Evolutionary conservation across 495 filamentous ascomycete genomes (phyloP).

Genomic region (Aspergillus panamensis): DNA sequence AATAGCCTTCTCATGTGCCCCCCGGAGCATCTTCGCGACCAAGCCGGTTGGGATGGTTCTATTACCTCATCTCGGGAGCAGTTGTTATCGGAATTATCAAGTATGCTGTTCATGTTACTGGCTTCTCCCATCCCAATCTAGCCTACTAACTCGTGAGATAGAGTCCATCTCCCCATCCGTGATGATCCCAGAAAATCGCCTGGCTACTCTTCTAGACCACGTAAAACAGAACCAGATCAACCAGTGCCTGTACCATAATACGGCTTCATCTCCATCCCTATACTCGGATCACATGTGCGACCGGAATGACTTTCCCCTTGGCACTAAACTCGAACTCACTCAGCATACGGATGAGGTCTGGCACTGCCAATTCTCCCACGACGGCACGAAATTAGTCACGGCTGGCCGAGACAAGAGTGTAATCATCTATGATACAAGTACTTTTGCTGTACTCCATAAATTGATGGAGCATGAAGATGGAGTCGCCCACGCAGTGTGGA

Average conservation of each 20-base stretch:
- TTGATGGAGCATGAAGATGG: conserved; percentile 62
- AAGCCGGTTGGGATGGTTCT: conserved; percentile 89
- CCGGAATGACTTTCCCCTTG: conserved; percentile 70
- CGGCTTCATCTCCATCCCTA: conserved; percentile 70
- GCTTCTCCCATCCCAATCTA: no score
- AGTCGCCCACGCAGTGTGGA: conserved; percentile 81
- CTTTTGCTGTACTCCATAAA: conserved; percentile 61
- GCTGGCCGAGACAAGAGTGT: conserved; percentile 70
- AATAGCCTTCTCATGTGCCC: conserved; percentile 83
- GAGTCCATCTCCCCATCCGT: conserved; percentile 93
- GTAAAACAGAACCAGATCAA: conserved; percentile 79
- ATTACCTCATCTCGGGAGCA: conserved; percentile 67
- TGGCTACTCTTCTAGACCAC: conserved; percentile 78
- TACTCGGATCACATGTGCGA: conserved; percentile 88
- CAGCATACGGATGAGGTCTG: conserved; percentile 84
- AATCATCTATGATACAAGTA: conserved; percentile 76
- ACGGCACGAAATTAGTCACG: conserved; percentile 79
- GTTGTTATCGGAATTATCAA: conserved; percentile 78
- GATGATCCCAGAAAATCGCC: conserved; percentile 93
- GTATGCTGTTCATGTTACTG: conserved; percentile 43
- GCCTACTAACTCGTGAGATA: conserved; percentile 28
- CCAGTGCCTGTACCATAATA: conserved; percentile 86
- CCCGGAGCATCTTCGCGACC: conserved; percentile 71
- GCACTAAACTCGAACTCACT: conserved; percentile 61
- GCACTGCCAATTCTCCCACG: conserved; percentile 85